Percentiles rank a stretch among this genome's conserved stretches.
phyloP scores from a whole-genome alignment of 1,284 basidiomycete species.

The Mycena citricolor region DNA sequence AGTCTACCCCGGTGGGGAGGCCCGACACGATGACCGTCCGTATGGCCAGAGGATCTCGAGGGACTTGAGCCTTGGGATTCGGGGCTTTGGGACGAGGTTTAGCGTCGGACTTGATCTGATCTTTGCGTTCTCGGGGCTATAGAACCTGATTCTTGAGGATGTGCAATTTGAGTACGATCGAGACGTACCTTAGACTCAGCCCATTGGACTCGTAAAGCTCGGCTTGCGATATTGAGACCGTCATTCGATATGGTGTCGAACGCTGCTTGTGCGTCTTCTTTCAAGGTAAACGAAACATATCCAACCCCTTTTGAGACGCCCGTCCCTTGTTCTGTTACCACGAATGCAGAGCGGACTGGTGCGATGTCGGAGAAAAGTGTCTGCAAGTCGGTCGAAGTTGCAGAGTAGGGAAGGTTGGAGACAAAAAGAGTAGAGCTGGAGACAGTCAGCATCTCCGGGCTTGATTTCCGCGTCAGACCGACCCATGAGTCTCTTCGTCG shows the following conservation, averaged over 20 bases:
- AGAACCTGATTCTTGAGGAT: no score
- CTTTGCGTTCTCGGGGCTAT: slow-evolving; percentile 42
- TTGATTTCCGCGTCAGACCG: no score
- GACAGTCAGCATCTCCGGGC: neutral
- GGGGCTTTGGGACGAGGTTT: slow-evolving; percentile 37
- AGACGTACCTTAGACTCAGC: slow-evolving; percentile 71
- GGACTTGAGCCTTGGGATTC: slow-evolving; percentile 34
- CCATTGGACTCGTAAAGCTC: slow-evolving; percentile 77
- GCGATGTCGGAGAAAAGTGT: slow-evolving; percentile 96
- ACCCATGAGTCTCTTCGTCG: slow-evolving; percentile 35
- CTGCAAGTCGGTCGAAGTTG: slow-evolving; percentile 87
- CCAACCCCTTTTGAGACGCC: slow-evolving; percentile 96
- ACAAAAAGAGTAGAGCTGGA: slow-evolving; percentile 61
- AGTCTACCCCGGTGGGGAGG: slow-evolving; percentile 66
- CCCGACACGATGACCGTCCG: slow-evolving; percentile 81
- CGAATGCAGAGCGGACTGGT: slow-evolving; percentile 91
- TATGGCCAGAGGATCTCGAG: slow-evolving; percentile 74
- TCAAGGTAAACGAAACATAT: slow-evolving; percentile 91
- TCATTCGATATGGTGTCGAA: slow-evolving; percentile 60
- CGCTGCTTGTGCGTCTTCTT: slow-evolving; percentile 84
- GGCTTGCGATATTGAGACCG: slow-evolving; percentile 58
- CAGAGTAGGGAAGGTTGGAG: slow-evolving; percentile 85
- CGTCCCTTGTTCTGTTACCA: slow-evolving; percentile 80
- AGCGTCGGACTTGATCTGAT: slow-evolving; percentile 39
- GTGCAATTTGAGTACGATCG: neutral